Evolutionary conservation across 2,329 filamentous ascomycete genomes (phyloP).

Genomic region (Colletotrichum liriopes): DNA sequence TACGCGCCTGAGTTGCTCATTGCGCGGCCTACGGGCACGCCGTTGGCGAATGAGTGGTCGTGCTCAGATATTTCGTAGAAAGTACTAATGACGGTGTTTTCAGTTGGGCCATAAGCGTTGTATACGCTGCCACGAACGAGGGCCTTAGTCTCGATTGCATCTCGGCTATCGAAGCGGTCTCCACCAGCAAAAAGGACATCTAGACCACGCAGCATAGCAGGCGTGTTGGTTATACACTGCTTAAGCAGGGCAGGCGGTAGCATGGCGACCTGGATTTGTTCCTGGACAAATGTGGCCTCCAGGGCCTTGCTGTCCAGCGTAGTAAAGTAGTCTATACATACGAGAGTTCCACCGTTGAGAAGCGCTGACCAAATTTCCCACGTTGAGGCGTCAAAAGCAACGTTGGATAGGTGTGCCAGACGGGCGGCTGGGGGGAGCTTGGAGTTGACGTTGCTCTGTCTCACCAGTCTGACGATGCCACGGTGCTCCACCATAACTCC

Average conservation of each 20-base stretch:
- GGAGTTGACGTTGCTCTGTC: neutral
- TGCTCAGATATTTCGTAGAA: neutral
- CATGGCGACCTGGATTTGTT: neutral
- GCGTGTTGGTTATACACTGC: constrained; percentile 3
- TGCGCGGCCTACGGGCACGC: neutral
- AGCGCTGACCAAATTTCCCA: constrained; percentile 12
- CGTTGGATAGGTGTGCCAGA: constrained; percentile 8
- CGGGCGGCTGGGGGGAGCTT: neutral
- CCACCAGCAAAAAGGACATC: neutral
- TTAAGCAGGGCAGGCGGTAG: constrained; percentile 9
- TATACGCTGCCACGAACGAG: constrained; percentile 11
- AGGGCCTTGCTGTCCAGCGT: constrained; percentile 13
- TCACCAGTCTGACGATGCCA: constrained; percentile 10
- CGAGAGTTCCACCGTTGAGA: constrained; percentile 1
- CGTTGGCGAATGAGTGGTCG: neutral
- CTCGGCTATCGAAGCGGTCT: constrained; percentile 5
- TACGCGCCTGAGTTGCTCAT: constrained; percentile 12
- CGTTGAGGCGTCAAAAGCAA: constrained; percentile 14
- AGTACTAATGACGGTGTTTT: constrained; percentile 3
- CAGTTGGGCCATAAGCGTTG: constrained; percentile 15
- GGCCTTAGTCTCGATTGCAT: neutral
- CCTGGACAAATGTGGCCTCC: neutral
- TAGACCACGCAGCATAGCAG: neutral
- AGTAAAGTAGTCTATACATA: constrained; percentile 11
- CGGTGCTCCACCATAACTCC: constrained; percentile 18